phyloP scores from a whole-genome alignment of 1,284 basidiomycete species.

The Ceratobasidium sp. region DNA sequence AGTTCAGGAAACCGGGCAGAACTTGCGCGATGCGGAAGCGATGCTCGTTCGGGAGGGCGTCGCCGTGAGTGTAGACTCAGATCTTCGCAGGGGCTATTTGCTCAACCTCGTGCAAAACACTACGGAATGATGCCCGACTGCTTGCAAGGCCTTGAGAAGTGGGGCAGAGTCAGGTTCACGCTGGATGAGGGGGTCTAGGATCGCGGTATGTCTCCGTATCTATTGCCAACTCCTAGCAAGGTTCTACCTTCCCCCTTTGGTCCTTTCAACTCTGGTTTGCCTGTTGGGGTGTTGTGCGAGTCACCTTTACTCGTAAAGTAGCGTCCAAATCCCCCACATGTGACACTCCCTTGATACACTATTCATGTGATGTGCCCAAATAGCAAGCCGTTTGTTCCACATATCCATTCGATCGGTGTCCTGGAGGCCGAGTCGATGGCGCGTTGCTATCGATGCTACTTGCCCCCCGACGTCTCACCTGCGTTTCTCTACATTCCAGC shows the following conservation, averaged over 20 bases:
- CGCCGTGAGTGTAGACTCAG: slow-evolving; percentile 31
- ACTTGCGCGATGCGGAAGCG: slow-evolving; percentile 26
- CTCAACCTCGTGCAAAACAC: slow-evolving; percentile 26
- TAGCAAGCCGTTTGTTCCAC: slow-evolving; percentile 5
- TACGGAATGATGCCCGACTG: slow-evolving; percentile 9
- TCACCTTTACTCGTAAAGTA: background rate
- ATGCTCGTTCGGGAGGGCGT: slow-evolving; percentile 32
- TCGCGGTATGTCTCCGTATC: background rate
- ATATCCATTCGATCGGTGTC: slow-evolving; percentile 8
- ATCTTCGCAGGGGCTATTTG: slow-evolving; percentile 20
- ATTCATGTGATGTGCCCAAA: background rate
- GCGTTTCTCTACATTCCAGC: background rate
- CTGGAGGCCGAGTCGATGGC: background rate
- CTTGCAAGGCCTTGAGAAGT: background rate
- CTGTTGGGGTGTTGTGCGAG: background rate
- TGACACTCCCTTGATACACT: background rate
- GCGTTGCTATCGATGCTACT: slow-evolving; percentile 7
- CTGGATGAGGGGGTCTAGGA: slow-evolving; percentile 3
- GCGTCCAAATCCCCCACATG: background rate
- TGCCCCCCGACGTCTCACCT: background rate
- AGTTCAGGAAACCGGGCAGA: slow-evolving; percentile 38
- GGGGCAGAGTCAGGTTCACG: slow-evolving; percentile 14
- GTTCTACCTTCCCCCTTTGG: background rate
- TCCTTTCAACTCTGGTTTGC: background rate
- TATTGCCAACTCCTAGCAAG: background rate